phyloP scores from a whole-genome alignment of 352 stramenopile species.

The Globisporangium spinosum region DNA sequence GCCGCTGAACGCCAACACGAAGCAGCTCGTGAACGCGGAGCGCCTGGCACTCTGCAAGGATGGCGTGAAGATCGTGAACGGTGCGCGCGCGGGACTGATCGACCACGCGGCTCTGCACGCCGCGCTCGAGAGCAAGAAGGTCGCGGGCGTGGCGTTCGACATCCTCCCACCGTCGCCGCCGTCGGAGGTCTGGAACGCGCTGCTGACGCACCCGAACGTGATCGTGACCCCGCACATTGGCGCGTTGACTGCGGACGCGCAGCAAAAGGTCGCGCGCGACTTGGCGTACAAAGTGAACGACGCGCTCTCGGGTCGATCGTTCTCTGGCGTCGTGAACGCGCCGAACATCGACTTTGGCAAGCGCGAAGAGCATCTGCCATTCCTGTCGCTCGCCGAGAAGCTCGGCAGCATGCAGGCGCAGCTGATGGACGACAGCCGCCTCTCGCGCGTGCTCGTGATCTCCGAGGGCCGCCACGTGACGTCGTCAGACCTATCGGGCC shows the following conservation, averaged over 20 bases:
- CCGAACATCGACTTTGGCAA: constrained; percentile 89
- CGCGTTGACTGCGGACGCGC: constrained; percentile 91
- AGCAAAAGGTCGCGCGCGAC: constrained; percentile 90
- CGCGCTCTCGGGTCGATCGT: constrained; percentile 90
- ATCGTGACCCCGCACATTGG: constrained; percentile 94
- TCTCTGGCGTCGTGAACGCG: constrained; percentile 94
- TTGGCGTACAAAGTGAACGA: constrained; percentile 90
- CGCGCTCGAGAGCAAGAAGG: constrained; percentile 79
- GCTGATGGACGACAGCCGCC: constrained; percentile 69
- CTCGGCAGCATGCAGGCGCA: constrained; percentile 88
- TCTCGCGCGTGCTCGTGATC: constrained; percentile 70
- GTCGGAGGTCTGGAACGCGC: constrained; percentile 52
- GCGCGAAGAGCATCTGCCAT: constrained; percentile 74
- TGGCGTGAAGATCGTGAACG: constrained; percentile 92
- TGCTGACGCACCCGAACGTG: constrained; percentile 89
- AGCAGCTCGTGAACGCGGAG: constrained; percentile 85
- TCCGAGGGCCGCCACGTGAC: constrained; percentile 79
- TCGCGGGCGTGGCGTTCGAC: constrained; percentile 73
- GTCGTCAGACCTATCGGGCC: constrained; percentile 72
- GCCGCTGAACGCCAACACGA: constrained; percentile 93
- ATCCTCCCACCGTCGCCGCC: constrained; percentile 51
- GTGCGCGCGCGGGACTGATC: constrained; percentile 92
- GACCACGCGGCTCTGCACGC: constrained; percentile 89
- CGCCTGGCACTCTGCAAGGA: constrained; percentile 89
- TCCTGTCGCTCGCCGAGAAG: constrained; percentile 89